Base-by-base conservation (phyloP, 805 yeast genomes). In the Scheffersomyces ergatensis region DNA sequence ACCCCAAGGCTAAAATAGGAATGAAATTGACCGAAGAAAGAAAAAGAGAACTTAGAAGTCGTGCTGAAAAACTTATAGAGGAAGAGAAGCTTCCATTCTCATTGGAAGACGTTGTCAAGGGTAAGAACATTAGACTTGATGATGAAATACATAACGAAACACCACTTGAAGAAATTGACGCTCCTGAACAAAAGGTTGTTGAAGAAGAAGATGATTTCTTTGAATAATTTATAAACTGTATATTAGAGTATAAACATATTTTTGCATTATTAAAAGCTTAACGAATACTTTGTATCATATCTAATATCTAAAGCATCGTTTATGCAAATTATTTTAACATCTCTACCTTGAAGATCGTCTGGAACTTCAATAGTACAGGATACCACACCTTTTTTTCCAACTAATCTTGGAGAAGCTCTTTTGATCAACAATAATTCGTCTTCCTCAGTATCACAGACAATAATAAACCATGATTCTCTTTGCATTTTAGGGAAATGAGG, bases 391-490 rank as follows among this genome's bases (percentile, higher is more conserved):
- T 55, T 60, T 49, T 60, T 65, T 1, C 65, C 67, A 1, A 43
- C 41, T 38, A 64, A 38, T 36, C 52, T 69, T 2, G 93, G 93
- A 19, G 85, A 82, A 4, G 89, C 84, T 53, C 98, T 78, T 54
- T 87, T 88, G 34, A 92, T 65, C 32, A 83, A 70, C 29, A 76
- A 61, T 20, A 92, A 57, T 52, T 82, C 86, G 34, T 74, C 74
- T 2, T 61, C 67, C 5, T 65, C 62, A 20, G 63, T 62, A 46
- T 81, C 79, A 45, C 77, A 66, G 8, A 82, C 50, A 36, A 92
- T 76, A 8, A 82, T 76, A 59, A 92, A 88, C 98, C 99, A 93
- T 0, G 95, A 80, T 58, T 93, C 98, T 54, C 89, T 83, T 62
- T 93, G 99, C 2, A 82, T 70, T 61, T 93, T 92, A 34, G 96